Evolutionary conservation across 208 protist species (phyloP), one percentile per base, ranked within the genome.

Genomic region (Trypanosoma boissoni): DNA sequence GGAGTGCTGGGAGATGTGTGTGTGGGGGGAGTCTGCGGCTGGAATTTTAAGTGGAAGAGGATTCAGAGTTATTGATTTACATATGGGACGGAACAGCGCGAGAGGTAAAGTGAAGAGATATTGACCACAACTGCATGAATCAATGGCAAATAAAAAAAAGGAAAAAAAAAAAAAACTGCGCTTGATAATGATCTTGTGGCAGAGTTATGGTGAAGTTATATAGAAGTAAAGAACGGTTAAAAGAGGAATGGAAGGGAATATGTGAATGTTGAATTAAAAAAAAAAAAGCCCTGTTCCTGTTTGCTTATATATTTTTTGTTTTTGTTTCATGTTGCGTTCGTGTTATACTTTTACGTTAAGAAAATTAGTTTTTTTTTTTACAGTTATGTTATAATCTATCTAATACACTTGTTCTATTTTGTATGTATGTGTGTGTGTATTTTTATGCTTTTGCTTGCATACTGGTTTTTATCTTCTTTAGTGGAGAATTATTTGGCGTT

Each of bases 401-500:
- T n/a, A 16, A 53, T 7, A 23, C 32, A 31, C 24, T 34, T 31
- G 4, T 23, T 7, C 37, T n/a, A 37, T 12, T 53, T 23, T 36
- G 20, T 53, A 53, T n/a, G 12, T 52, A 16, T 56, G 23, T 55
- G 49, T 55, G 49, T 55, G 49, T 39, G 49, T 56, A 32, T 37
- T 27, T 41, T 12, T 20, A 26, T 56, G 28, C 10, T 24, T 26
- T 27, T n/a, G n/a, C n/a, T n/a, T n/a, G n/a, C n/a, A n/a, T n/a
- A n/a, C n/a, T n/a, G 34, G 12, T 39, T 39, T 39, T 39, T 39
- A 39, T 12, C 34, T 39, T 6, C 8, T 39, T 39, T 12, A 39
- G 12, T 39, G 34, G 34, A 39, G 34, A 39, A 16, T 39, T 39
- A 12, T 39, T 39, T 39, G 8, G 12, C 6, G 6, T 39, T 39